Evolutionary conservation across 2,329 filamentous ascomycete genomes (phyloP).

Genomic region (Sporothrix humicola): DNA sequence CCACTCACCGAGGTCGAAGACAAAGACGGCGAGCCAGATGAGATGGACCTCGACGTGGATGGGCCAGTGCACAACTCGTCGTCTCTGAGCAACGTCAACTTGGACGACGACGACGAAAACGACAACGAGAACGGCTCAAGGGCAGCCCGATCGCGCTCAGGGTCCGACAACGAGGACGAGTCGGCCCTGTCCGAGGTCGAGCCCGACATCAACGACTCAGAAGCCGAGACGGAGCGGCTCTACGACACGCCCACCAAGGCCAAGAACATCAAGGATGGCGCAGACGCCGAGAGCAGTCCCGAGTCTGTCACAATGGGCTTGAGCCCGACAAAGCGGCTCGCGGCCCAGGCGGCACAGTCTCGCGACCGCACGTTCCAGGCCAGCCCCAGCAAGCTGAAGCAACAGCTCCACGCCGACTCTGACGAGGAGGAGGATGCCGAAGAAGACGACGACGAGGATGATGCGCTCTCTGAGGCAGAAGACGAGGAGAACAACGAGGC

Average conservation of each 20-base stretch:
- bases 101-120: slow-evolving; percentile 38
- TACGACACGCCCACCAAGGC: slow-evolving; percentile 79
- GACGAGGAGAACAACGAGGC: slow-evolving; percentile 46
- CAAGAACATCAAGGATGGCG: slow-evolving; percentile 43
- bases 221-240: slow-evolving; percentile 92
- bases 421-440: slow-evolving; percentile 46
- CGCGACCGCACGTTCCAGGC: slow-evolving; percentile 37
- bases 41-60: slow-evolving; percentile 53
- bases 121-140: slow-evolving; percentile 36
- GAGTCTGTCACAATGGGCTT: slow-evolving; percentile 50
- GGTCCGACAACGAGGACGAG: slow-evolving; percentile 45
- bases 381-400: slow-evolving; percentile 80
- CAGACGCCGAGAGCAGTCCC: slow-evolving; percentile 54
- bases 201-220: slow-evolving; percentile 64
- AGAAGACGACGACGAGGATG: slow-evolving; percentile 46
- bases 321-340: slow-evolving; percentile 49
- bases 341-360: slow-evolving; percentile 29
- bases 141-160: slow-evolving; percentile 33
- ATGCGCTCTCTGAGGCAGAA: slow-evolving; percentile 47
- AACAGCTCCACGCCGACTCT: slow-evolving; percentile 52
- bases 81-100: slow-evolving; percentile 37
- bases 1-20: slow-evolving; percentile 93
- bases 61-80: slow-evolving; percentile 42
- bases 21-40: slow-evolving; percentile 72
- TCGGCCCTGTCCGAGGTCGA: slow-evolving; percentile 61